These are phyloP conservation scores for Phanerochaete sordida DNA, from an alignment of 768 basidiomycete genomes.

Conservation along the genomic window DNA sequence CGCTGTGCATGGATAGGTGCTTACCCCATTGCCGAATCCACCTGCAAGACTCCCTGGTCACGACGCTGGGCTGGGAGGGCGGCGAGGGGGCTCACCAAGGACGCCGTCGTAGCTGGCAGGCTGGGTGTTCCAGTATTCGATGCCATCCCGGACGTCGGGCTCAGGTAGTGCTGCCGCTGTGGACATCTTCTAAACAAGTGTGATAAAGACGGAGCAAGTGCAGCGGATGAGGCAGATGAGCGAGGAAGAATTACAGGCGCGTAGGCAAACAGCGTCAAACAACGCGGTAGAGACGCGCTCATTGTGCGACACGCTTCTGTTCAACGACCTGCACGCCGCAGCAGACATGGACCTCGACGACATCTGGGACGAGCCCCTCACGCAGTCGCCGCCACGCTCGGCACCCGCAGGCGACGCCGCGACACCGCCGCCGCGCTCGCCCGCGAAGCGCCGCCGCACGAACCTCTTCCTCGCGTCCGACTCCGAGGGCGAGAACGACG, in stretches of 20 bases:
- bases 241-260: background rate
- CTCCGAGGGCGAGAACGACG: conserved; percentile 44
- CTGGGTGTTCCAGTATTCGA: conserved; percentile 83
- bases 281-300: conserved; percentile 19
- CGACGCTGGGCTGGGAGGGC: background rate
- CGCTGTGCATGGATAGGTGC: conserved; percentile 13
- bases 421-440: conserved; percentile 10
- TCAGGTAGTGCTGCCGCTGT: conserved; percentile 22
- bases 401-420: conserved; percentile 12
- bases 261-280: conserved; percentile 14
- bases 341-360: conserved; percentile 35
- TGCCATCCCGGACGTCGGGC: conserved; percentile 70
- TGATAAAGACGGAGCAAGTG: background rate
- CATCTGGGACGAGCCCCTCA: conserved; percentile 59
- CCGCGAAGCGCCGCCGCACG: conserved; percentile 31
- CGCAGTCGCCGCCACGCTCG: conserved; percentile 20
- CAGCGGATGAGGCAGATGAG: background rate
- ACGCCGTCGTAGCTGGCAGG: conserved; percentile 86
- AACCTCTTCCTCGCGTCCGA: conserved; percentile 56
- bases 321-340: background rate
- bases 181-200: background rate
- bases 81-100: conserved; percentile 47
- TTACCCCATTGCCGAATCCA: conserved; percentile 53
- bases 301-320: background rate
- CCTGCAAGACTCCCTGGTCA: conserved; percentile 28